A percentile compares a stretch with the other conserved stretches of the same genome.
phyloP scores from a whole-genome alignment of 164 flowering plant species.

The Cinnamomum micranthum region DNA sequence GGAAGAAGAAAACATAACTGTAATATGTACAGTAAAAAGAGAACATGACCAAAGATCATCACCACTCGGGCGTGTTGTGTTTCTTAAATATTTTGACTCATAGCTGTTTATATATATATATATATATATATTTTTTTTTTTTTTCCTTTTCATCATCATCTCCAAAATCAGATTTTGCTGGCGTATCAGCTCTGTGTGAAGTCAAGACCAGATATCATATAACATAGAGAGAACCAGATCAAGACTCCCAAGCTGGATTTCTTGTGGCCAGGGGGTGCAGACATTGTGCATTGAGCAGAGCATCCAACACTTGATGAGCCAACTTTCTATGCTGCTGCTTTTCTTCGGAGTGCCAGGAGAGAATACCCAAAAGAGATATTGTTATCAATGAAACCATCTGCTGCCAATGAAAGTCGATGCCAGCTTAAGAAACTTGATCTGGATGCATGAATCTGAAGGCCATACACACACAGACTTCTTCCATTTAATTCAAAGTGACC shows the following conservation, averaged over 20 bases:
- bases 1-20: not conserved
- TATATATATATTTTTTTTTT: not conserved
- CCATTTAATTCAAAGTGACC: conserved; percentile 12
- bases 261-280: not conserved
- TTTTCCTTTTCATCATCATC: not conserved
- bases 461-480: not conserved
- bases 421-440: not conserved
- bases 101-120: not conserved
- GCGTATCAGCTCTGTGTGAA: not conserved
- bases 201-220: not conserved
- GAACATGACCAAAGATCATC: not conserved
- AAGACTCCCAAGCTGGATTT: not conserved
- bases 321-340: not conserved
- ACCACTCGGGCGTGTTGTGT: not conserved
- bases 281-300: not conserved
- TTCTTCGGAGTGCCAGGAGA: not conserved
- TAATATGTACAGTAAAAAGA: not conserved
- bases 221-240: not conserved
- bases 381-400: not conserved
- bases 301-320: not conserved
- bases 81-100: not conserved
- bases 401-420: not conserved
- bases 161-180: not conserved
- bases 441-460: not conserved
- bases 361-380: not conserved